phyloP scores from a whole-genome alignment of 2,329 filamentous ascomycete species.

The Penicillium sp. region DNA sequence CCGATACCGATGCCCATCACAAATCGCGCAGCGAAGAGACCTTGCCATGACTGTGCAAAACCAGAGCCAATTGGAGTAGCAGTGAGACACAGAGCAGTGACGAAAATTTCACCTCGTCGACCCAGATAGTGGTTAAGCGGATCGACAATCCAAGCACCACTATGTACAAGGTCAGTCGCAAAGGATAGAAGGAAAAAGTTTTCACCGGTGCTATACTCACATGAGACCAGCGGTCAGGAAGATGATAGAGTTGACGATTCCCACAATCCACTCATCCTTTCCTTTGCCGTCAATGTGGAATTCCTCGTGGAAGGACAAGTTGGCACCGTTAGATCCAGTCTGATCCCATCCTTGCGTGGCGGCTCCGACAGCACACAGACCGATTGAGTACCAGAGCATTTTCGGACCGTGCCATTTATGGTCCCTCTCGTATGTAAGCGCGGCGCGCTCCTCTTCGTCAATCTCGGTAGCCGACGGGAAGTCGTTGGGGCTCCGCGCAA shows the following conservation, averaged over 20 bases:
- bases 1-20: constrained; percentile 62
- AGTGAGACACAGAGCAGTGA: constrained; percentile 60
- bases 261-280: constrained; percentile 57
- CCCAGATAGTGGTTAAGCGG: constrained; percentile 59
- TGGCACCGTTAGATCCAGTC: constrained; percentile 53
- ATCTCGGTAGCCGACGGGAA: constrained; percentile 37
- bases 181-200: constrained; percentile 46
- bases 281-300: constrained; percentile 42
- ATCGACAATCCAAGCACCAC: constrained; percentile 64
- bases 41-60: constrained; percentile 56
- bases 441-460: constrained; percentile 40
- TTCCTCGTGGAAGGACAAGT: constrained; percentile 47
- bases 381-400: constrained; percentile 48
- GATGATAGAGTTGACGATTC: constrained; percentile 60
- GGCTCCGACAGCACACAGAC: constrained; percentile 49
- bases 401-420: constrained; percentile 49
- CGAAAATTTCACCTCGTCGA: constrained; percentile 62
- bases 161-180: constrained; percentile 2
- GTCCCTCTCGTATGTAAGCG: constrained; percentile 44
- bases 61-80: constrained; percentile 66
- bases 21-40: constrained; percentile 54
- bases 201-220: constrained; percentile 19
- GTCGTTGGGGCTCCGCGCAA: constrained; percentile 28
- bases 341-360: constrained; percentile 54
- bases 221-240: constrained; percentile 33